Base-by-base conservation (phyloP, 805 yeast genomes). In the Candida vartiovaarae region DNA sequence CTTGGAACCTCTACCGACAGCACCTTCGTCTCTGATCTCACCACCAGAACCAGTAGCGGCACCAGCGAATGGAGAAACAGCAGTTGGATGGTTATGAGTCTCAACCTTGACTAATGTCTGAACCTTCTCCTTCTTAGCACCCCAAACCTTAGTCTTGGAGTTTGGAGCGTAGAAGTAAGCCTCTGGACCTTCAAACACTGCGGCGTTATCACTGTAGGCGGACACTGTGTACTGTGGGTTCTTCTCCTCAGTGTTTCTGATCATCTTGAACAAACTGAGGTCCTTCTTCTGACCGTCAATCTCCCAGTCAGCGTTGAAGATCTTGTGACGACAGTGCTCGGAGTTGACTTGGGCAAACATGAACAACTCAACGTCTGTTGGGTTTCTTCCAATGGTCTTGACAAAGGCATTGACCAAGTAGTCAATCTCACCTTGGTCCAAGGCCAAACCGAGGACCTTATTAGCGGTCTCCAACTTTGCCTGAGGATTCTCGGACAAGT, bases 11-110 rank as follows among this genome's bases (percentile, higher is more conserved):
- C 97, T 80, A 51, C 99, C 99, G 26, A 93, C 96, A 29, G 99
- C 99, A 69, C 97, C 99, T 70, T 93, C 99, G 66, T 93, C 99
- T 75, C 99, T 86, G 59, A 93, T 93, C 68, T 93, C 99, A 71
- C 99, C 99, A 64, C 99, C 99, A 8, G 98, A 90, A 51, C 99
- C 99, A 10, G 99, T 93, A 36, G 99, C 95, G 30, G 99, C 99
- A 65, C 99, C 99, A 3, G 99, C 90, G 68, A 88, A 93, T 34
- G 99, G 99, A 25, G 98, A 91, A 5, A 93, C 97, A 1, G 99
- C 99, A 26, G 99, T 93, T 43, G 99, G 99, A 65, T 93, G 99
- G 69, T 93, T 93, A 66, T 93, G 99, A 26, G 99, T 93, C 68
- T 93, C 99, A 41, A 93, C 99, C 65, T 93, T 93, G 60, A 90